phyloP scores from a whole-genome alignment of 495 filamentous ascomycete genomes.

The Terfezia claveryi region DNA sequence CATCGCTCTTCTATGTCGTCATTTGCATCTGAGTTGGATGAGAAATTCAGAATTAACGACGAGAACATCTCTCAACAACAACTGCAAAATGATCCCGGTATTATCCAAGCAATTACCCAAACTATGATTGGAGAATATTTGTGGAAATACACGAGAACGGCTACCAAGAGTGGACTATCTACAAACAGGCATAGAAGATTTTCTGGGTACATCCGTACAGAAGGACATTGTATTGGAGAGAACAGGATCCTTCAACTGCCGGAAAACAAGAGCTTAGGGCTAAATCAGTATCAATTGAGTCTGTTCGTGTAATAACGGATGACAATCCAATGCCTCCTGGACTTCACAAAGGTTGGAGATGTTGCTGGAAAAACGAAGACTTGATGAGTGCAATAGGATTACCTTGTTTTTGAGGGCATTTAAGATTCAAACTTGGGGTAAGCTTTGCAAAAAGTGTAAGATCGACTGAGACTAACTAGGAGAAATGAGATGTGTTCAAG shows the following conservation, averaged over 20 bases:
- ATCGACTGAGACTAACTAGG: too few species aligned
- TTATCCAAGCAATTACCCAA: constrained; percentile 98
- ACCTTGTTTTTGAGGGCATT: too few species aligned
- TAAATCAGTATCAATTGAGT: constrained; percentile 74
- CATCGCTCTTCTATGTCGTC: constrained; percentile 79
- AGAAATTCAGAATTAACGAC: constrained; percentile 55
- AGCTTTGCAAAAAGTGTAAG: too few species aligned
- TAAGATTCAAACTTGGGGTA: too few species aligned
- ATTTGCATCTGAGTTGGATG: constrained; percentile 81
- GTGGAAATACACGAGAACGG: constrained; percentile 97
- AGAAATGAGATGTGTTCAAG: too few species aligned
- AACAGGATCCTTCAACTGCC: constrained; percentile 59
- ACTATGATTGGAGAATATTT: constrained; percentile 98
- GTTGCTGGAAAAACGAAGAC: too few species aligned
- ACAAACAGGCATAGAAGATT: constrained; percentile 76
- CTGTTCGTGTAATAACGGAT: constrained; percentile 79
- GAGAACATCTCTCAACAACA: constrained; percentile 26
- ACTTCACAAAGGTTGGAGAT: too few species aligned
- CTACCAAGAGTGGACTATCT: constrained; percentile 67
- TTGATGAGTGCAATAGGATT: too few species aligned
- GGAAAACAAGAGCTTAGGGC: constrained; percentile 64
- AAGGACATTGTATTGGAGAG: constrained; percentile 89
- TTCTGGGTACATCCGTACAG: constrained; percentile 99
- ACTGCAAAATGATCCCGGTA: constrained; percentile 50
- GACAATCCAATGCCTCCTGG: constrained; percentile 92